Evolutionary conservation across 345 rosid species (phyloP).

Genomic region (Gossypium raimondii): DNA sequence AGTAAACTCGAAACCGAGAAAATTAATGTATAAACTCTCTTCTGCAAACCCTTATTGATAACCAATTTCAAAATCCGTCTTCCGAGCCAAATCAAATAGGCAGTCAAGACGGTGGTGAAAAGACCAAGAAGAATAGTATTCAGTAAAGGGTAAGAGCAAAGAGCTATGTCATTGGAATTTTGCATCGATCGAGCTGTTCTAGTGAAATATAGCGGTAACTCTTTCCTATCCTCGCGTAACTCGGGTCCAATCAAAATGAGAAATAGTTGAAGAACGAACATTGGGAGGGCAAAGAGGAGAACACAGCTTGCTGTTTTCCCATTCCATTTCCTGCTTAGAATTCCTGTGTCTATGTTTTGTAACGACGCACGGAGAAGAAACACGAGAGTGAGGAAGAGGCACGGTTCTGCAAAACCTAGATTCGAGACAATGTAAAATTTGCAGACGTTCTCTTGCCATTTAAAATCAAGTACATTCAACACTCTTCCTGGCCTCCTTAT

Average conservation of each 20-base stretch:
- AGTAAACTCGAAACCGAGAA: slow-evolving; percentile 81
- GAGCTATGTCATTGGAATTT: slow-evolving; percentile 36
- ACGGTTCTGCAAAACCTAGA: slow-evolving; percentile 97
- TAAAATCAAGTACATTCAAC: slow-evolving; percentile 47
- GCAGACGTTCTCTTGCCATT: slow-evolving; percentile 93
- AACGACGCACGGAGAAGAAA: slow-evolving; percentile 89
- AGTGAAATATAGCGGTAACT: slow-evolving; percentile 68
- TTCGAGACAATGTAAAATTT: slow-evolving; percentile 85
- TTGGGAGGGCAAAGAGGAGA: slow-evolving; percentile 69
- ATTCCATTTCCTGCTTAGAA: slow-evolving; percentile 69
- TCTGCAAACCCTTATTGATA: slow-evolving; percentile 87
- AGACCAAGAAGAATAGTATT: slow-evolving; percentile 80
- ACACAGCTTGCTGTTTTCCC: slow-evolving; percentile 57
- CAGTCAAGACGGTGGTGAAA: slow-evolving; percentile 58
- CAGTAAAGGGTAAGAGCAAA: slow-evolving; percentile 88
- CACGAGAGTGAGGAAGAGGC: slow-evolving; percentile 76
- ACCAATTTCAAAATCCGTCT: slow-evolving; percentile 84
- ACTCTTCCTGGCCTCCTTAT: slow-evolving; percentile 56
- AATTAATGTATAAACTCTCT: slow-evolving; percentile 78
- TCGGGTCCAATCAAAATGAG: slow-evolving; percentile 65
- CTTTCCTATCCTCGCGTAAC: slow-evolving; percentile 46
- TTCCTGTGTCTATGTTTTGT: slow-evolving; percentile 67
- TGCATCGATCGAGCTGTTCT: slow-evolving; percentile 28
- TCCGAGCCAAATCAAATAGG: slow-evolving; percentile 88
- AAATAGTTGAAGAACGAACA: slow-evolving; percentile 76